phyloP scores from a whole-genome alignment of 2,329 filamentous ascomycete species.

The Monosporascus sp. region DNA sequence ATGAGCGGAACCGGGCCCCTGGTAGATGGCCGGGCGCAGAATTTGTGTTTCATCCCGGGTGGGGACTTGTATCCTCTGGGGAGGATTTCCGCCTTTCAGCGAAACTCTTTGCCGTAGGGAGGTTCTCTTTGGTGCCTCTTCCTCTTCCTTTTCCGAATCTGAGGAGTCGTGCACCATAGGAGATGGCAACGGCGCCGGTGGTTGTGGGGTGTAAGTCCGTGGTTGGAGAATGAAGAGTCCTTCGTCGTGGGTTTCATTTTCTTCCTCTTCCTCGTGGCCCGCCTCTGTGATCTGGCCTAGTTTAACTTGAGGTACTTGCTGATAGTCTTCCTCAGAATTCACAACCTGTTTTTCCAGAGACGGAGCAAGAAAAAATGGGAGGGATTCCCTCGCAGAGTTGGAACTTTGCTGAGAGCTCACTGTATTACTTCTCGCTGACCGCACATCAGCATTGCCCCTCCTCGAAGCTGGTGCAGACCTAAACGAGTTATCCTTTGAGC shows the following conservation, averaged over 20 bases:
- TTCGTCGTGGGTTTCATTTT: conserved; percentile 28
- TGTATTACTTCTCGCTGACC: conserved; percentile 16
- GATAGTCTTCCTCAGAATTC: conserved; percentile 9
- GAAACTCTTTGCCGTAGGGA: conserved; percentile 52
- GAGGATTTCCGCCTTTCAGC: conserved; percentile 43
- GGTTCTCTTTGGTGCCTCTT: conserved; percentile 28
- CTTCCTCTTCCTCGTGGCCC: conserved; percentile 15
- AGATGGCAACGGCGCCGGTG: conserved; percentile 42
- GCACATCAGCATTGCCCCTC: conserved; percentile 13
- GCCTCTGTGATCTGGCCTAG: conserved; percentile 14
- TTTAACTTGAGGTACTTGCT: conserved; percentile 9
- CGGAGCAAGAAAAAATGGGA: conserved; percentile 24
- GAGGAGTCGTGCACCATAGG: conserved; percentile 32
- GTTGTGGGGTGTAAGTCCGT: conserved; percentile 51
- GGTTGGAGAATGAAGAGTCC: conserved; percentile 51
- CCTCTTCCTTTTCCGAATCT: conserved; percentile 18
- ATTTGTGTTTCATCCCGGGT: conserved; percentile 32
- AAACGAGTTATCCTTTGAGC: conserved; percentile 11
- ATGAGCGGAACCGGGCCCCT: conserved; percentile 23
- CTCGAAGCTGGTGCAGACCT: conserved; percentile 15
- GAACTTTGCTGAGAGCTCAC: conserved; percentile 19
- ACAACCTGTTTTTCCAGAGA: conserved; percentile 12
- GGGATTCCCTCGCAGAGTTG: conserved; percentile 18
- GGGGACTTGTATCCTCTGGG: conserved; percentile 50
- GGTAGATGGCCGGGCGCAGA: conserved; percentile 22